phyloP scores from a whole-genome alignment of 768 basidiomycete genomes.

The Calocybe indica region DNA sequence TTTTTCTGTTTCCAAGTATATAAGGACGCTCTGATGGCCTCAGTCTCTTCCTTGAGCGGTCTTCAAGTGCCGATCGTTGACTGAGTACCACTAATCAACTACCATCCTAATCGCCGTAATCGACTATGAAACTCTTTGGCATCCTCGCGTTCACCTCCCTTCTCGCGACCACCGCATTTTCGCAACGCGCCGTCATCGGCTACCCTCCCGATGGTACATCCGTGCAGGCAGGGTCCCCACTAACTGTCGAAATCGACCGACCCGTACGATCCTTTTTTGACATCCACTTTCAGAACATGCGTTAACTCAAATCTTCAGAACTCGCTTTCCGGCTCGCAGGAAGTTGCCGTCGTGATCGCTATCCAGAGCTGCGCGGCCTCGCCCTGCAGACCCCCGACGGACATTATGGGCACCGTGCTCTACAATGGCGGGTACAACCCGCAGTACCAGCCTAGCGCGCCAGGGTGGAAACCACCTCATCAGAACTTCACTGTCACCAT shows the following conservation, averaged over 20 bases:
- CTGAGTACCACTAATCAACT: no score
- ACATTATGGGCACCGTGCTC: slow-evolving; percentile 34
- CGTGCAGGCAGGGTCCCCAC: slow-evolving; percentile 27
- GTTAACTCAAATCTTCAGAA: slow-evolving; percentile 19
- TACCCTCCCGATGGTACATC: slow-evolving; percentile 27
- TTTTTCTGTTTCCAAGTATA: no score
- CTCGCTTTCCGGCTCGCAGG: slow-evolving; percentile 28
- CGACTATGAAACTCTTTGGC: slow-evolving; percentile 4
- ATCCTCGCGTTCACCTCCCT: slow-evolving; percentile 11
- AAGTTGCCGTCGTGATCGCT: slow-evolving; percentile 42
- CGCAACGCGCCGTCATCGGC: slow-evolving; percentile 36
- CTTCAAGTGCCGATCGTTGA: no score
- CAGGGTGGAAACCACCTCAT: slow-evolving; percentile 26
- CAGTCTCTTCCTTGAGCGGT: no score
- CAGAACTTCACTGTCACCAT: slow-evolving; percentile 40
- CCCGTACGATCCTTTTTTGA: slow-evolving; percentile 29
- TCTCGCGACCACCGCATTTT: slow-evolving; percentile 27
- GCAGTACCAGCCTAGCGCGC: slow-evolving; percentile 17
- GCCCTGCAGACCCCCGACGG: slow-evolving; percentile 15
- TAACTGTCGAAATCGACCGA: slow-evolving; percentile 41
- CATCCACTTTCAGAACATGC: background rate
- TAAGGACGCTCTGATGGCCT: no score
- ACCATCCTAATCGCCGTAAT: no score
- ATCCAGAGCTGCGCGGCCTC: slow-evolving; percentile 26
- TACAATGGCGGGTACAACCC: slow-evolving; percentile 42